These are phyloP conservation scores for Cucumis variabilis DNA, from an alignment of 331 rosid genomes.

Conservation along the genomic window DNA sequence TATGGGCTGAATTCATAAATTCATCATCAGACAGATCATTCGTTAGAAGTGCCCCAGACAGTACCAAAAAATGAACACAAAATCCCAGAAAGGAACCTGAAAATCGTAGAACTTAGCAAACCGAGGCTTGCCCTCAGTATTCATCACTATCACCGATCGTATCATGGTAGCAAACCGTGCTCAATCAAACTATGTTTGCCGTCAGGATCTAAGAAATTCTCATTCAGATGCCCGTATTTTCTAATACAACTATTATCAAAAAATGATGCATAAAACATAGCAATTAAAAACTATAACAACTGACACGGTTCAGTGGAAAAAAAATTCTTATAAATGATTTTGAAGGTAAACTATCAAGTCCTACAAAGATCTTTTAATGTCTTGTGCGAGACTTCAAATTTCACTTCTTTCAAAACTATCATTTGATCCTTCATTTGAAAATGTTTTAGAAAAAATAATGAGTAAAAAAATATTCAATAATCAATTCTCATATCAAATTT, in stretches of 20 bases:
- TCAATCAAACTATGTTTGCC: not conserved
- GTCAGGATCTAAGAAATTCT: slow-evolving; percentile 19
- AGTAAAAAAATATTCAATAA: not conserved
- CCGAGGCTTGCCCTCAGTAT: slow-evolving; percentile 93
- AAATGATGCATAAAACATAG: too few relatives aligned
- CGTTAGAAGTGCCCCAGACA: not conserved
- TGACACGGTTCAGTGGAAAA: not conserved
- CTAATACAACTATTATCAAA: not conserved
- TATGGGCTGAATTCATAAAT: slow-evolving; percentile 66
- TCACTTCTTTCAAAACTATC: not conserved
- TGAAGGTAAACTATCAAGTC: not conserved
- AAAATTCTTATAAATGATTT: not conserved
- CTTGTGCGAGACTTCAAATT: not conserved
- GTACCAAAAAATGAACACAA: not conserved
- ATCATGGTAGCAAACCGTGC: slow-evolving; percentile 55
- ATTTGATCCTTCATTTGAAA: not conserved
- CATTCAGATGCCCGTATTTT: not conserved
- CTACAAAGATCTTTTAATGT: not conserved
- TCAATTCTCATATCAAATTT: not conserved
- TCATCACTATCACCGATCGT: slow-evolving; percentile 81
- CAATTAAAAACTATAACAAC: not conserved
- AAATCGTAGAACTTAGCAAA: slow-evolving; percentile 86
- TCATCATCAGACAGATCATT: slow-evolving; percentile 28
- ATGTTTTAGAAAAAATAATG: not conserved
- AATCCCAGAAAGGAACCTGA: slow-evolving; percentile 49